Evolutionary conservation across 2,329 filamentous ascomycete species (phyloP).

Genomic region (Penicillium verrucosum): DNA sequence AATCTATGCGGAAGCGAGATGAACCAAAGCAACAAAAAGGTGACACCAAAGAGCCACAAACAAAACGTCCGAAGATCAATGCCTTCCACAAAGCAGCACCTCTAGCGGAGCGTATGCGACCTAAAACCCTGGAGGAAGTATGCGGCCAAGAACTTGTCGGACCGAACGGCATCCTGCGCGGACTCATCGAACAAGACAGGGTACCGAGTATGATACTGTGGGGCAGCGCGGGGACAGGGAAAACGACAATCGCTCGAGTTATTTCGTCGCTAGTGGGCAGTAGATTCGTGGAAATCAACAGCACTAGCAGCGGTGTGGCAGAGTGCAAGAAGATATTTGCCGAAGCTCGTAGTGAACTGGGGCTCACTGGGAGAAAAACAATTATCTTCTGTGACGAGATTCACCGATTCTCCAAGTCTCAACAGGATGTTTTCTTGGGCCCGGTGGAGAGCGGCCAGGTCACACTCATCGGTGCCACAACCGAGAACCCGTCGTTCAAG

Average conservation of each 20-base stretch:
- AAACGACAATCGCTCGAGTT: conserved; percentile 76
- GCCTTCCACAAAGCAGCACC: conserved; percentile 69
- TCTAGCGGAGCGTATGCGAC: conserved; percentile 90
- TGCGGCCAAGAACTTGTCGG: conserved; percentile 91
- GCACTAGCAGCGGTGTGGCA: conserved; percentile 78
- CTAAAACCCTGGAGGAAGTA: conserved; percentile 76
- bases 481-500: conserved; percentile 95
- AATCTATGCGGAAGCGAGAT: conserved; percentile 22
- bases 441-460: conserved; percentile 89
- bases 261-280: conserved; percentile 79
- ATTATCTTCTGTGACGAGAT: conserved; percentile 99
- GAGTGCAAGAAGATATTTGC: conserved; percentile 91
- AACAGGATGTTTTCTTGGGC: conserved; percentile 91
- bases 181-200: conserved; percentile 78
- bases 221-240: conserved; percentile 50
- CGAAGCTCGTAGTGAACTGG: conserved; percentile 76
- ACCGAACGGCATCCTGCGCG: conserved; percentile 74
- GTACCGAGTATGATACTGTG: conserved; percentile 96
- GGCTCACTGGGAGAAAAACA: conserved; percentile 80
- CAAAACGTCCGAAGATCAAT: conserved; percentile 65
- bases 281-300: conserved; percentile 93
- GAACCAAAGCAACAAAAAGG: conserved; percentile 22
- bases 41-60: conserved; percentile 40
- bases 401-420: conserved; percentile 82
- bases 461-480: conserved; percentile 90